These are phyloP conservation scores for Pseudohyphozyma bogoriensis DNA, from an alignment of 768 basidiomycete genomes.

Conservation along the genomic window DNA sequence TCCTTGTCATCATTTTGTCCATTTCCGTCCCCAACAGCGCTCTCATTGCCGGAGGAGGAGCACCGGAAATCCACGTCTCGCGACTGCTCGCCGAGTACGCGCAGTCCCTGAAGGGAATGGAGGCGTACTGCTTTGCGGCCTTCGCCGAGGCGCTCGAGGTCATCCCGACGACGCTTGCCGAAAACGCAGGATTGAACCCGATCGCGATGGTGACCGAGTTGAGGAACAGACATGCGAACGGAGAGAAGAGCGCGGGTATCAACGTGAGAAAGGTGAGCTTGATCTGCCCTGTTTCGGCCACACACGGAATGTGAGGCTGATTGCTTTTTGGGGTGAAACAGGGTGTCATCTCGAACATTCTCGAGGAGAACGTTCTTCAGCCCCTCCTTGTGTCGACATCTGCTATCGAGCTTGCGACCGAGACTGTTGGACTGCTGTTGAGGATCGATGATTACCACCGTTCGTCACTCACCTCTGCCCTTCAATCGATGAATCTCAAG, in stretches of 20 bases:
- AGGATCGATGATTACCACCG: conserved; percentile 68
- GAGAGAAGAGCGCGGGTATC: conserved; percentile 90
- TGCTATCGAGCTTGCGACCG: conserved; percentile 87
- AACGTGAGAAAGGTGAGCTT: conserved; percentile 86
- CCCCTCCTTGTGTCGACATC: conserved; percentile 83
- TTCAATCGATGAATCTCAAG: background rate
- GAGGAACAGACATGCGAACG: conserved; percentile 89
- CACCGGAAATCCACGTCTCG: conserved; percentile 95
- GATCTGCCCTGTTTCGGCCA: background rate
- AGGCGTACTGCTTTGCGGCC: conserved; percentile 97
- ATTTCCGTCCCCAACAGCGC: conserved; percentile 46
- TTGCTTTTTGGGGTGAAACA: conserved; percentile 36
- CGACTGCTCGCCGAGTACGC: conserved; percentile 80
- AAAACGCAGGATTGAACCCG: conserved; percentile 96
- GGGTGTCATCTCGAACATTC: conserved; percentile 93
- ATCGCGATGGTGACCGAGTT: conserved; percentile 97
- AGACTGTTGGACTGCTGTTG: conserved; percentile 90
- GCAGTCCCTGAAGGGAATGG: conserved; percentile 91
- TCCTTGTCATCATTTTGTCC: background rate
- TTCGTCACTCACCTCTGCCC: background rate
- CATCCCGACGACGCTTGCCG: conserved; percentile 92
- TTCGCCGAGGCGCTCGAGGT: conserved; percentile 97
- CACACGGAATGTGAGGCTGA: conserved; percentile 76
- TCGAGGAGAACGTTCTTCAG: conserved; percentile 95
- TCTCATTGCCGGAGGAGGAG: conserved; percentile 89